Evolutionary conservation across 306 rosid genomes (phyloP), one percentile per base, ranked within the genome.

Genomic region (Inga leiocalycina): DNA sequence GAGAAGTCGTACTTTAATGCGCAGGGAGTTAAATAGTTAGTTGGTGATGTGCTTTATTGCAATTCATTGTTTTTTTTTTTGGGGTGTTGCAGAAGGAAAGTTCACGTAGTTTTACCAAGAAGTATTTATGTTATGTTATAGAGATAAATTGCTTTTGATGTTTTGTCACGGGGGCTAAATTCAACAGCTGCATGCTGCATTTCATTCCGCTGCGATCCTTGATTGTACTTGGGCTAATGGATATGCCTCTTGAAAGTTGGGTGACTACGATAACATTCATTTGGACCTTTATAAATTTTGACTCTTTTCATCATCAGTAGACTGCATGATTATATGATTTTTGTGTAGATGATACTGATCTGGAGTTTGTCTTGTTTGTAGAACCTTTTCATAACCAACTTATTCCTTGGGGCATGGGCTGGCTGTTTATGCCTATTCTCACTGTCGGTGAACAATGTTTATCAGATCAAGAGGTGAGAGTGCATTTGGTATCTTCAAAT

Each of bases 371-470:
- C 48, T 0, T 80, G 69, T 74, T 74, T 81, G 81, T 86, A 86
- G 90, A 51, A 62, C 34, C 62, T 79, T 87, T 74, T 73, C 75
- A 20, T 85, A 80, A 75, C 59, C 45, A 71, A 80, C 86, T 61
- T n/a, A 75, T 86, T 81, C 84, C 79, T 80, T 77, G 87, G 90
- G 93, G 94, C 81, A 92, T 94, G 97, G 97, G 79, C 89, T 80
- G 90, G 90, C 84, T 86, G 80, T 85, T 85, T 85, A 79, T 89
- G 79, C 91, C 87, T 32, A 82, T 88, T 83, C 86, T 76, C 78
- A 80, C 86, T 75, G 86, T 88, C 79, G 72, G 86, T 91, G 87
- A 96, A 94, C 89, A 94, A 96, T 96, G 99, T 92, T 87, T 86
- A 71, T 88, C 85, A 83, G 93, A 87, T 80, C 88, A 84, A 88